Base-by-base conservation (phyloP, 1,284 basidiomycete species). In the Cutaneotrichosporon dermatis region DNA sequence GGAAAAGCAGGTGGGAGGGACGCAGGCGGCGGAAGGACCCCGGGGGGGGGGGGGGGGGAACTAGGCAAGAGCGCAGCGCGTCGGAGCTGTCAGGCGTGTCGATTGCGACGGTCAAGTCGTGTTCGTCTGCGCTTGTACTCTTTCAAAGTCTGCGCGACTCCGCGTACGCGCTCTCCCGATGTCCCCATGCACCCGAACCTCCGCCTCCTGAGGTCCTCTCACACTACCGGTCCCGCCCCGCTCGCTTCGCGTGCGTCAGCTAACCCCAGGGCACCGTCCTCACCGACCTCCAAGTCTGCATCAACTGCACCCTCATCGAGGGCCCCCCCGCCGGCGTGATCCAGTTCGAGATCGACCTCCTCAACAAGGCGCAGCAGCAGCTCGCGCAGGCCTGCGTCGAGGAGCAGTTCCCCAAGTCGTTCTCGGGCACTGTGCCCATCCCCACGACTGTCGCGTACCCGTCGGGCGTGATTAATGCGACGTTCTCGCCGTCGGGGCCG, bases 341-440 rank as follows among this genome's bases (percentile, higher is more conserved):
- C 46, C 52, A 51, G 42, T 54, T 48, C 51, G 36, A 57, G 48
- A 46, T 61, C 37, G 59, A 61, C 59, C 45, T 61, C 34, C 59
- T 61, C 52, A 61, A 61, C 55, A 25, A 9, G 37, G 59, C 59
- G 9, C 59, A 61, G 48, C 59, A 61, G 59, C 35, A 54, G 51
- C 59, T 61, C 55, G 59, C 55, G 4, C 55, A 57, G 55, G 36
- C 39, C 42, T 61, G 59, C 37, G 13, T 61, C 52, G 52, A 57
- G 12, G 46, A 36, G 4, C 10, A 34, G 11, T 54, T 33, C 55
- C 59, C 59, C 15, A 13, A 44, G 35, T 10, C 5, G 33, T 61
- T 45, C 55, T 45, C 51, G 10, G 59, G 59, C 52, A 33, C 39
- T 13, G 41, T 57, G 48, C 40, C 48, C 16, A 9, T 36, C 11